These are phyloP conservation scores for Adansonia digitata DNA, from an alignment of 345 rosid genomes.

Conservation along the genomic window DNA sequence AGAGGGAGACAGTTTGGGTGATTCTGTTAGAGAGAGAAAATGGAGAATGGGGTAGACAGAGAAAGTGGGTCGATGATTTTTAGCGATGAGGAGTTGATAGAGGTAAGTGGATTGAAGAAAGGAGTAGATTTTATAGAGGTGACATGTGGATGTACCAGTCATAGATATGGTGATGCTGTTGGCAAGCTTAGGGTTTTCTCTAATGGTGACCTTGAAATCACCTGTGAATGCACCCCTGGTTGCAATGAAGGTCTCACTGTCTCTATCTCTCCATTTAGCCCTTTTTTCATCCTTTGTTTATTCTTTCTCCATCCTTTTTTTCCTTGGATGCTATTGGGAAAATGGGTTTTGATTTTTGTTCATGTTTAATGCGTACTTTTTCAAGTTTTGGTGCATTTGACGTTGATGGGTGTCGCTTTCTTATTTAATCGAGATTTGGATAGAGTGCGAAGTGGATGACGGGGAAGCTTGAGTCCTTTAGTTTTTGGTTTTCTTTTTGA, in stretches of 20 bases:
- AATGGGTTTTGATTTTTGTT: constrained; percentile 35
- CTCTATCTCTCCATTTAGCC: background rate
- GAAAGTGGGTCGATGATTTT: constrained; percentile 52
- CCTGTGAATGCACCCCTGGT: constrained; percentile 98
- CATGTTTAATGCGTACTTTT: constrained; percentile 21
- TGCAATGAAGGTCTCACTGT: constrained; percentile 78
- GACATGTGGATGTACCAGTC: constrained; percentile 98
- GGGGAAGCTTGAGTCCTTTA: constrained; percentile 14
- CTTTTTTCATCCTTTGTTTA: constrained; percentile 10
- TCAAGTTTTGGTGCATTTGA: background rate
- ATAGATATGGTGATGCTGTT: constrained; percentile 97
- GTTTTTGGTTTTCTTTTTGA: constrained; percentile 14
- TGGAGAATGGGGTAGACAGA: constrained; percentile 59
- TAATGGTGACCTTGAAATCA: constrained; percentile 87
- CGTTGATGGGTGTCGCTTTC: constrained; percentile 35
- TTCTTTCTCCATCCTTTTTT: constrained; percentile 10
- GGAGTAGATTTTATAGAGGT: constrained; percentile 78
- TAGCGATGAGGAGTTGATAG: constrained; percentile 82
- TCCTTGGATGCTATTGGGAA: constrained; percentile 5
- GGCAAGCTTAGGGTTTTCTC: constrained; percentile 97
- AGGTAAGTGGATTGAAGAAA: constrained; percentile 72
- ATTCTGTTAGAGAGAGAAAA: constrained; percentile 23
- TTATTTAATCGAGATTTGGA: constrained; percentile 19
- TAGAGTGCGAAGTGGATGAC: constrained; percentile 7
- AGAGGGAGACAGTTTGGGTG: background rate